A percentile compares a stretch with the other conserved stretches of the same genome.
Evolutionary conservation across 2,329 filamentous ascomycete genomes (phyloP).

Genomic region (Xylaria sp.): DNA sequence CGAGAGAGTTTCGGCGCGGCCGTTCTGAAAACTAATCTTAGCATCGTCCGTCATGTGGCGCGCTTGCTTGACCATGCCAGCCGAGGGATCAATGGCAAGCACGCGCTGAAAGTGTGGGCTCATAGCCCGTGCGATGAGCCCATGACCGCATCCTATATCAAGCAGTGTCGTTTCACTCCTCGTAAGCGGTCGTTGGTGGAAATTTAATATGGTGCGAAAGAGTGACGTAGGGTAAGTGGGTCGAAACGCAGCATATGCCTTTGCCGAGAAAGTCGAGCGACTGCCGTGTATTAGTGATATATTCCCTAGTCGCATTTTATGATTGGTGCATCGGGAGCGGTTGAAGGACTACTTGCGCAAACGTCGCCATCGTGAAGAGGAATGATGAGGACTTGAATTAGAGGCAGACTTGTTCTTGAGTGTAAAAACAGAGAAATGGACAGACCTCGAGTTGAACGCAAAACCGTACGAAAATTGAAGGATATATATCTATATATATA

Average conservation of each 20-base stretch:
- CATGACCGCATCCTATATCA: conserved; percentile 74
- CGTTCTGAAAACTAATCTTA: conserved; percentile 62
- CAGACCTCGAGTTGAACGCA: not conserved
- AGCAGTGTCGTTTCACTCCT: conserved; percentile 52
- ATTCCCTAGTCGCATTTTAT: conserved; percentile 2
- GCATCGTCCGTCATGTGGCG: conserved; percentile 53
- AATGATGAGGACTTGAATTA: conserved; percentile 13
- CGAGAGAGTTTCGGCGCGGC: conserved; percentile 63
- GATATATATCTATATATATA: not conserved
- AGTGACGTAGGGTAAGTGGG: conserved; percentile 67
- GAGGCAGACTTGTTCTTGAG: not conserved
- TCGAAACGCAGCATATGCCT: conserved; percentile 69
- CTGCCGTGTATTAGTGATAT: conserved; percentile 51
- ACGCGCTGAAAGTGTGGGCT: conserved; percentile 62
- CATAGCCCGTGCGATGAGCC: conserved; percentile 65
- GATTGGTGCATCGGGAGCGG: conserved; percentile 22
- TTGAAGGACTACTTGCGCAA: conserved; percentile 54
- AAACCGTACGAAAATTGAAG: not conserved
- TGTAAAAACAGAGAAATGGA: not conserved
- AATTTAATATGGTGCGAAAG: conserved; percentile 64
- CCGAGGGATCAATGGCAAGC: conserved; percentile 67
- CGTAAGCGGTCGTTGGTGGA: conserved; percentile 57
- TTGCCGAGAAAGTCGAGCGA: conserved; percentile 65
- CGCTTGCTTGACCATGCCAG: conserved; percentile 67
- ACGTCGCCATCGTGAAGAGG: conserved; percentile 57